Base-by-base conservation (phyloP, 768 basidiomycete genomes). In the Amylocystis lapponica region DNA sequence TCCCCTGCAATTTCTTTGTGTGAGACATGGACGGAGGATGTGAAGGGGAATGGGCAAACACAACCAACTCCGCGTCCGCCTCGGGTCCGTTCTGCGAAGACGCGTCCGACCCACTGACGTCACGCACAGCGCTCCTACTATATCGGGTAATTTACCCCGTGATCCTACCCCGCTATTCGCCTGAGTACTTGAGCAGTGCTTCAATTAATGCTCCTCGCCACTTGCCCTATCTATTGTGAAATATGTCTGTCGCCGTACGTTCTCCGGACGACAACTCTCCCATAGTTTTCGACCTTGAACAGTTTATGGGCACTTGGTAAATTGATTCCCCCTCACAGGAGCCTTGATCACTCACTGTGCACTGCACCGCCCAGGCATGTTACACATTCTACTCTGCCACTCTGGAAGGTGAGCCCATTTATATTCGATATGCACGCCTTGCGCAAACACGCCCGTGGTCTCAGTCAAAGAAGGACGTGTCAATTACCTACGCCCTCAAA, bases 1-100 rank as follows among this genome's bases (percentile, higher is more conserved):
- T 87, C 23, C 75, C 78, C 55, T 89, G 88, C 12, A 89, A 74
- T 56, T 78, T 80, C 60, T 76, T 85, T 26, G 70, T 62, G 22
- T 71, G 64, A 20, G 75, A 69, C 75, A 77, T 76, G 54, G 45
- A 47, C 43, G 43, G 41, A 45, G 40, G 29, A 38, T 41, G 40
- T 41, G 46, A 41, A 27, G 44, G 23, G 17, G 27, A 26, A 38
- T 21, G n/a, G 41, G 27, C 31, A 21, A 46, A 48, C n/a, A n/a
- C n/a, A n/a, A n/a, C n/a, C n/a, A n/a, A n/a, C n/a, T n/a, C n/a
- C n/a, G n/a, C n/a, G n/a, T n/a, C n/a, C n/a, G n/a, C n/a, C n/a
- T n/a, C n/a, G n/a, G n/a, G 56, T 47, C 29, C 58, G 49, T 5
- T 55, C 58, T 3, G n/a, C n/a, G n/a, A n/a, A n/a, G n/a, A n/a